Evolutionary conservation across 371 early-diverging fungal species (phyloP).

Genomic region (Encephalitozoon hellem): DNA sequence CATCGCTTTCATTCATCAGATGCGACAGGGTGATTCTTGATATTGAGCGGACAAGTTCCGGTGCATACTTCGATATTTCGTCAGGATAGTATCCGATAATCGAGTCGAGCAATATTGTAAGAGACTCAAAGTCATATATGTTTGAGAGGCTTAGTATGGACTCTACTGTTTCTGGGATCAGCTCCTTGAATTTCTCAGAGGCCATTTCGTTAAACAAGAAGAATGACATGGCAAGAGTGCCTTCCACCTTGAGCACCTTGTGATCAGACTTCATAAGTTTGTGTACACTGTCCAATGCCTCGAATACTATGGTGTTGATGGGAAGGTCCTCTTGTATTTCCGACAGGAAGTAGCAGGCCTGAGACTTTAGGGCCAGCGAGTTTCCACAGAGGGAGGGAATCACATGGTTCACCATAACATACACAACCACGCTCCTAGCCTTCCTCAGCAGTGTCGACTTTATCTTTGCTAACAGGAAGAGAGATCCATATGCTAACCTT

Average conservation of each 20-base stretch:
- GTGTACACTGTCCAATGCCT: slow-evolving; percentile 23
- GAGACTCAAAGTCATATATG: slow-evolving; percentile 55
- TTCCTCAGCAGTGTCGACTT: slow-evolving; percentile 26
- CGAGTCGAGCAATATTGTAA: slow-evolving; percentile 47
- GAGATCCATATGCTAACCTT: slow-evolving; percentile 43
- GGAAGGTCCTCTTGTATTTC: slow-evolving; percentile 28
- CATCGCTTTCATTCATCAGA: slow-evolving; percentile 34
- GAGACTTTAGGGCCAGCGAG: slow-evolving; percentile 49
- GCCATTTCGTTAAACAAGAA: slow-evolving; percentile 34
- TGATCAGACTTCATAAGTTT: slow-evolving; percentile 27
- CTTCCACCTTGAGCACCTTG: slow-evolving; percentile 53
- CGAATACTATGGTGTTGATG: neutral
- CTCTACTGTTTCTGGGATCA: slow-evolving; percentile 51
- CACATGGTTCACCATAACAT: slow-evolving; percentile 39
- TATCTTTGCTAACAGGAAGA: slow-evolving; percentile 48
- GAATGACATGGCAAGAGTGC: slow-evolving; percentile 47
- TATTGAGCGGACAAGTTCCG: slow-evolving; percentile 51
- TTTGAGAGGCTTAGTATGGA: slow-evolving; percentile 41
- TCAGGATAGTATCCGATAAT: slow-evolving; percentile 52
- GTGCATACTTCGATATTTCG: slow-evolving; percentile 54
- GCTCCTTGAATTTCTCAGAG: neutral
- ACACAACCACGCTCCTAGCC: slow-evolving; percentile 23
- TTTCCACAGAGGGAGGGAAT: slow-evolving; percentile 37
- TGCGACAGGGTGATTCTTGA: slow-evolving; percentile 30
- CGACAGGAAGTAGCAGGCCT: slow-evolving; percentile 52